A percentile compares a stretch with the other conserved stretches of the same genome.
Conservation (phyloP, 306 rosid species). For the Sesbania bispinosa region DNA sequence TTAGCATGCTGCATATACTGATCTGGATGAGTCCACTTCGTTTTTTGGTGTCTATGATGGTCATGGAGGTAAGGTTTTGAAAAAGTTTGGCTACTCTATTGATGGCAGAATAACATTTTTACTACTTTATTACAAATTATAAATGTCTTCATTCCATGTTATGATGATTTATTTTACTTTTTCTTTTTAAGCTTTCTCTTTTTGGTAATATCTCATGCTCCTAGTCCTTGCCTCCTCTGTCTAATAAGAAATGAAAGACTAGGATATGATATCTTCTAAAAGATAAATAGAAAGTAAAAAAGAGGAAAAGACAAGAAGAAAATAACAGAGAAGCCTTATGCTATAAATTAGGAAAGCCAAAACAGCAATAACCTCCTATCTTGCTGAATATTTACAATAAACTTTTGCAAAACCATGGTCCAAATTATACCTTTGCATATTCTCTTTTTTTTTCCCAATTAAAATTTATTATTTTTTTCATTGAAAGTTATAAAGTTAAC, state of each 20-base stretch:
- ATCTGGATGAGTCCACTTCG: constrained; percentile 82
- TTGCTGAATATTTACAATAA: neutral
- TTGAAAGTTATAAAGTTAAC: neutral
- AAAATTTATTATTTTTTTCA: neutral
- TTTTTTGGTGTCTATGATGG: constrained; percentile 98
- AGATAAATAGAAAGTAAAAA: neutral
- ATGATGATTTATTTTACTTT: neutral
- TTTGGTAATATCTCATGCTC: neutral
- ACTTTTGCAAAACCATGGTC: neutral
- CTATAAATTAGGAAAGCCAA: neutral
- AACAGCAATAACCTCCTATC: neutral
- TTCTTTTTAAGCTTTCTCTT: neutral
- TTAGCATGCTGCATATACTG: constrained; percentile 93
- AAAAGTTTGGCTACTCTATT: constrained; percentile 10
- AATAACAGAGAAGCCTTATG: neutral
- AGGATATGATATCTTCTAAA: neutral
- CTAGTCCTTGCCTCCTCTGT: neutral
- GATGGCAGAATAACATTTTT: constrained; percentile 12
- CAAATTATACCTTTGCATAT: neutral
- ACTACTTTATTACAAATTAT: neutral
- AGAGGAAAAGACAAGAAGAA: neutral
- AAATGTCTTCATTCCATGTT: neutral
- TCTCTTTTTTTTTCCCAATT: neutral
- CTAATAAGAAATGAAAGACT: neutral
- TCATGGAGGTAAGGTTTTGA: constrained; percentile 84